Evolutionary conservation across 1,284 basidiomycete genomes (phyloP).

Genomic region (Coniophora puteana): DNA sequence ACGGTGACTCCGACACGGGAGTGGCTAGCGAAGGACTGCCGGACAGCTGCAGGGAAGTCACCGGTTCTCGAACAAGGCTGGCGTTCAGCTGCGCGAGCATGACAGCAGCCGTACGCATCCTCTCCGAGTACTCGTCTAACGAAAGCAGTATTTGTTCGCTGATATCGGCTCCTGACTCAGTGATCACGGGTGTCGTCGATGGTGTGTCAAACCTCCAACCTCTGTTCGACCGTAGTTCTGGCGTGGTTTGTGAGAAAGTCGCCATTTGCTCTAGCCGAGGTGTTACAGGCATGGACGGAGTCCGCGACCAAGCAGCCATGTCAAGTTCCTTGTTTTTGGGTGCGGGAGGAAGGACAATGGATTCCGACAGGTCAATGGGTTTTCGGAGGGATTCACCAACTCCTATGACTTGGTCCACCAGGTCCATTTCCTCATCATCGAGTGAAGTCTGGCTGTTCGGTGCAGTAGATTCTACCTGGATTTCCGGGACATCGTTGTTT

Average conservation of each 20-base stretch:
- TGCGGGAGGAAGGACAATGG: conserved; percentile 73
- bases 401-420: conserved; percentile 92
- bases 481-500: conserved; percentile 5
- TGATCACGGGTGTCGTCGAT: conserved; percentile 8
- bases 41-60: conserved; percentile 17
- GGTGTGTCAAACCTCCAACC: conserved; percentile 10
- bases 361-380: conserved; percentile 74
- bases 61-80: conserved; percentile 60
- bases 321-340: conserved; percentile 90
- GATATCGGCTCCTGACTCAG: conserved; percentile 3
- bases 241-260: conserved; percentile 8
- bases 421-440: conserved; percentile 86
- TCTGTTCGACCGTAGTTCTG: not conserved
- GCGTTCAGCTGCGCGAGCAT: conserved; percentile 98
- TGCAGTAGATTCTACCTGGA: conserved; percentile 20
- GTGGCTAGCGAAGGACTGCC: conserved; percentile 4
- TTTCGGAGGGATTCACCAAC: conserved; percentile 67
- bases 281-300: conserved; percentile 49
- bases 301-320: conserved; percentile 76
- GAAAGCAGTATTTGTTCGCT: conserved; percentile 40
- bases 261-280: conserved; percentile 33
- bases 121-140: conserved; percentile 95
- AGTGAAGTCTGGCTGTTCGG: conserved; percentile 19
- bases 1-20: conserved; percentile 13
- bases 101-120: conserved; percentile 97